Evolutionary conservation across 768 basidiomycete species (phyloP), one percentile per base, ranked within the genome.

Genomic region (Pisolithus sp.): DNA sequence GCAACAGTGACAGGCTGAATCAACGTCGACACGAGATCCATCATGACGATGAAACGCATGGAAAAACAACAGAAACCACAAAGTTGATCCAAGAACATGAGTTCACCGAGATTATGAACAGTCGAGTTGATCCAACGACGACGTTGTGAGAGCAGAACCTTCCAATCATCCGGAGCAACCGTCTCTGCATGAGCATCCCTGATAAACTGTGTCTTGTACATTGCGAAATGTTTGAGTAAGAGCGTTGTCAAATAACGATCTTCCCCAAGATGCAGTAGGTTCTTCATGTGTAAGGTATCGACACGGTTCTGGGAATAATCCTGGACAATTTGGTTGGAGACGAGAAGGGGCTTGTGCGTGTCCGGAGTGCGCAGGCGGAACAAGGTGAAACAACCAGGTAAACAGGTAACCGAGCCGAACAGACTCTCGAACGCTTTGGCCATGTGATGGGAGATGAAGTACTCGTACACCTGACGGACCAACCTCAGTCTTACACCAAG

Each of bases 111-210:
- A 70, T 99, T 99, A 73, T 99, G 95, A 10, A 99, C 83, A 0
- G 95, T 99, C 17, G 95, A 98, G 74, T 99, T 99, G 71, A 99
- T 99, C 95, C 96, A 99, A 60, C 96, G 89, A 71, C 95, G 89
- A 74, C 95, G 86, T 65, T 99, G 96, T 7, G 93, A 96, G 20
- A 99, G 73, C 48, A 99, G 69, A 23, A 97, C 85, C 66, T 84
- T 85, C 92, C 93, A 96, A 59, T 93, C 89, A 59, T 95, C 93
- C 0, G 95, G 95, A 3, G 95, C 95, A 15, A 97, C 89, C 0
- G 95, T 98, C 65, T 79, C 88, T 0, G 94, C 96, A 64, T 91
- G 86, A 1, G 96, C 94, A 60, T 96, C 93, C 5, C 92, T 84
- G 46, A 94, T 81, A 63, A 98, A 98, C 63, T 93, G 93, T 4